Evolutionary conservation across 345 rosid species (phyloP).

Genomic region (Lumnitzera racemosa): DNA sequence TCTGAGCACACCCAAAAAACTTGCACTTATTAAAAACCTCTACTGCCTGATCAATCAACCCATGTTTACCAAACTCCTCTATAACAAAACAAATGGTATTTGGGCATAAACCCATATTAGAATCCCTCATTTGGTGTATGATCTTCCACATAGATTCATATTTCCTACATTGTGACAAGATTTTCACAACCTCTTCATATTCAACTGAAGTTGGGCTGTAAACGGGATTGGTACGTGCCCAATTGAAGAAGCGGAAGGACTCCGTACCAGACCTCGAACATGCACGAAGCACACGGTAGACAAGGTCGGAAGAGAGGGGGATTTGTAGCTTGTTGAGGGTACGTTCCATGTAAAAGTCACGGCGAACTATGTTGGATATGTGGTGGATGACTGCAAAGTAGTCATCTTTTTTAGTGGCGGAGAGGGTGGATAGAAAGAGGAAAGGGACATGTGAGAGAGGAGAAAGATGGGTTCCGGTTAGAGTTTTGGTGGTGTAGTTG

Average conservation of each 20-base stretch:
- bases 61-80: constrained; percentile 70
- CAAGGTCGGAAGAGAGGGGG: constrained; percentile 63
- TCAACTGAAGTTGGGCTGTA: constrained; percentile 68
- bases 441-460: too few species aligned
- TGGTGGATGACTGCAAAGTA: constrained; percentile 77
- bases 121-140: constrained; percentile 55
- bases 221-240: constrained; percentile 50
- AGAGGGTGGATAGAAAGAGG: too few species aligned
- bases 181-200: constrained; percentile 62
- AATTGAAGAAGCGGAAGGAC: constrained; percentile 81
- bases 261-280: constrained; percentile 54
- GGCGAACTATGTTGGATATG: constrained; percentile 69
- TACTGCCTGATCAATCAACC: constrained; percentile 68
- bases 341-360: constrained; percentile 75
- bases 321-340: constrained; percentile 51
- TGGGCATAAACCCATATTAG: constrained; percentile 38
- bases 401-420: constrained; percentile 36
- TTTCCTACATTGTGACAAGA: constrained; percentile 43
- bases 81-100: constrained; percentile 63
- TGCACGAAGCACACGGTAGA: constrained; percentile 76
- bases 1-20: constrained; percentile 45
- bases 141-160: constrained; percentile 82
- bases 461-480: too few species aligned
- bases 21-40: constrained; percentile 67
- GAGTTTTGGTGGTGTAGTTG: too few species aligned